Percentiles rank a stretch among this genome's conserved stretches.
phyloP scores from a whole-genome alignment of 306 rosid genomes.

The Echinosophora koreensis region DNA sequence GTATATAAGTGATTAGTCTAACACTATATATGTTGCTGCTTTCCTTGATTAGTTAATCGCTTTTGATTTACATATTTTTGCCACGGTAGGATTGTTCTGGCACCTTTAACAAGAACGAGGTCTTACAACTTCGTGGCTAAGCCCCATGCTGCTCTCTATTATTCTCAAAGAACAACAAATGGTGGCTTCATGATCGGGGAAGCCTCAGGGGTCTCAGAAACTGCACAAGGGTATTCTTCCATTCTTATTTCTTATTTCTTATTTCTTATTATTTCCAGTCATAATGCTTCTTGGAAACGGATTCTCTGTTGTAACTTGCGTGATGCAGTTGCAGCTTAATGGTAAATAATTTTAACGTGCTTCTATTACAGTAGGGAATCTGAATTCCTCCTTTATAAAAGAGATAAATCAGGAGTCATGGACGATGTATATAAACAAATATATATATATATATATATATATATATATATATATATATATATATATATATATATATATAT shows the following conservation, averaged over 20 bases:
- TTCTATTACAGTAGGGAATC: no score
- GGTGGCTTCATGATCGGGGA: conserved; percentile 61
- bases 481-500: no score
- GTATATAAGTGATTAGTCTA: conserved; percentile 34
- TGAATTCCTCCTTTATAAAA: no score
- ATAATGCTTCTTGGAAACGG: no score
- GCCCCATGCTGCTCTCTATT: conserved; percentile 60
- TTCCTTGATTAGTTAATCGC: background rate
- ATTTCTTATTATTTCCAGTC: background rate
- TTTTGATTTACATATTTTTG: background rate
- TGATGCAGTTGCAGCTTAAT: no score
- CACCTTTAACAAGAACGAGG: conserved; percentile 57
- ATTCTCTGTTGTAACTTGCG: no score
- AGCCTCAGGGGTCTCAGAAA: conserved; percentile 60
- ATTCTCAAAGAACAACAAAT: conserved; percentile 59
- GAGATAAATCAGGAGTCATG: background rate
- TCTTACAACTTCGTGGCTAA: conserved; percentile 59
- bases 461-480: no score
- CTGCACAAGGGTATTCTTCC: conserved; percentile 59
- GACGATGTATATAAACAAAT: background rate
- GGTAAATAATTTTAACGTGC: no score
- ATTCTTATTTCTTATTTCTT: background rate
- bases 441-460: no score
- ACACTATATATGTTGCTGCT: background rate
- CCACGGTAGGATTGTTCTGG: conserved; percentile 49